phyloP scores from a whole-genome alignment of 2,329 filamentous ascomycete species.

The Aspergillaceae sp. region DNA sequence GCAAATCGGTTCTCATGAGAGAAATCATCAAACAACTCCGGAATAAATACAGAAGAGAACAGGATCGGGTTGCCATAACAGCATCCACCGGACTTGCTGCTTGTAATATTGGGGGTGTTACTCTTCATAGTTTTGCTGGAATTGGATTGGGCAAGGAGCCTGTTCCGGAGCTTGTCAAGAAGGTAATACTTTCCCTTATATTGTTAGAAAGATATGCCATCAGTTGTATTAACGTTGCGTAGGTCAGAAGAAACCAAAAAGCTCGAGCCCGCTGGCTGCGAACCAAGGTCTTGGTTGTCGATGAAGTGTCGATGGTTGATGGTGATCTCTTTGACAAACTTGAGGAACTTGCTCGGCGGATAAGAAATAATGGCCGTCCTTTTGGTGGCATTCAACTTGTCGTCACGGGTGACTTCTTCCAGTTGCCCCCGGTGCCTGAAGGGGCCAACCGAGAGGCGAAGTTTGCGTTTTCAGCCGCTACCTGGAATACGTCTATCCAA shows the following conservation, averaged over 20 bases:
- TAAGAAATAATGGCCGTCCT: slow-evolving; percentile 82
- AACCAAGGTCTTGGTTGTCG: slow-evolving; percentile 79
- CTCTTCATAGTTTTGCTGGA: slow-evolving; percentile 88
- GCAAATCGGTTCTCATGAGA: slow-evolving; percentile 91
- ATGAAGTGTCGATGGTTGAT: slow-evolving; percentile 98
- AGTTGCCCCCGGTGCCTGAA: slow-evolving; percentile 88
- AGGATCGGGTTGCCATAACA: slow-evolving; percentile 82
- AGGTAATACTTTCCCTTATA: slow-evolving; percentile 32
- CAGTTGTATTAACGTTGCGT: slow-evolving; percentile 9
- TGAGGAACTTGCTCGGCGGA: slow-evolving; percentile 71
- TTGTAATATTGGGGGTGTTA: slow-evolving; percentile 93
- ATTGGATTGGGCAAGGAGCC: slow-evolving; percentile 93
- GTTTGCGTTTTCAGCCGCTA: slow-evolving; percentile 86
- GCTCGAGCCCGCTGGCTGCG: slow-evolving; percentile 81
- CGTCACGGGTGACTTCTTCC: slow-evolving; percentile 96
- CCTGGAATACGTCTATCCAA: slow-evolving; percentile 86
- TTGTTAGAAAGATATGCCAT: not conserved
- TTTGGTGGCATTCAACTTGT: slow-evolving; percentile 96
- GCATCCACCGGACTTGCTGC: slow-evolving; percentile 93
- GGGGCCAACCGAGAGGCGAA: slow-evolving; percentile 58
- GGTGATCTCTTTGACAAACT: slow-evolving; percentile 95
- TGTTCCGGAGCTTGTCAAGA: slow-evolving; percentile 70
- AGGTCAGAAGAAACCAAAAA: slow-evolving; percentile 76
- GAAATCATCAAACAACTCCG: slow-evolving; percentile 78
- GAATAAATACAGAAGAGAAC: slow-evolving; percentile 65